Evolutionary conservation across 257 asterid species (phyloP), one percentile per base, ranked within the genome.

Genomic region (Oldenlandia corymbosa): DNA sequence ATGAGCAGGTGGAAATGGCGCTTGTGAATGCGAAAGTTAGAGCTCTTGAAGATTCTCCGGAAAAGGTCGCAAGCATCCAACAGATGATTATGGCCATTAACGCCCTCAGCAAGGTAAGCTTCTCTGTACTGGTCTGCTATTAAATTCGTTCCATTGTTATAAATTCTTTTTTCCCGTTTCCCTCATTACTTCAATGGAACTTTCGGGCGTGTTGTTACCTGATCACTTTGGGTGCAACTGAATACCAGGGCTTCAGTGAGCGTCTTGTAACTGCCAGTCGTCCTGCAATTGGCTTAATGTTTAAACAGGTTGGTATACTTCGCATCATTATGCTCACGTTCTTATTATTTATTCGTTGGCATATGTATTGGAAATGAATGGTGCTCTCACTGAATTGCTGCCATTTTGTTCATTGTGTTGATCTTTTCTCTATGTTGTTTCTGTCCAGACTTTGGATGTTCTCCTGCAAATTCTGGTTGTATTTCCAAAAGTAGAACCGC

Each of bases 51-150:
- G 90, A 72, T 72, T 76, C 89, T 70, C 73, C 81, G 8, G 71
- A 66, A 34, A 85, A 77, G 79, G 82, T 90, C 67, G 79, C 74
- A 56, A 83, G 71, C 65, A 73, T 90, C 69, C 95, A 83, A 79
- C 96, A 83, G 68, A 83, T 76, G 55, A 73, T 93, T 65, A 85
- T 85, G 94, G 96, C 97, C 76, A 88, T 93, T 64, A 93, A 83
- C 80, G 91, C 99, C 66, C 90, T 93, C 66, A 93, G 99, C 95
- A 93, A 93, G 99, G 99, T 93, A 28, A 36, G 60, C 24, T 65
- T 70, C 64, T 60, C 69, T 49, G 36, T 58, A 42, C 55, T 3
- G 21, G 59, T 49, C 46, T 60, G 10, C 20, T 32, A 7, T 46
- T 12, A 5, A 36, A 26, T 41, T 61, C 68, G 46, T 4, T 34